Conservation (phyloP, 2,329 filamentous ascomycete genomes). For the Ceratocystis albifundus region DNA sequence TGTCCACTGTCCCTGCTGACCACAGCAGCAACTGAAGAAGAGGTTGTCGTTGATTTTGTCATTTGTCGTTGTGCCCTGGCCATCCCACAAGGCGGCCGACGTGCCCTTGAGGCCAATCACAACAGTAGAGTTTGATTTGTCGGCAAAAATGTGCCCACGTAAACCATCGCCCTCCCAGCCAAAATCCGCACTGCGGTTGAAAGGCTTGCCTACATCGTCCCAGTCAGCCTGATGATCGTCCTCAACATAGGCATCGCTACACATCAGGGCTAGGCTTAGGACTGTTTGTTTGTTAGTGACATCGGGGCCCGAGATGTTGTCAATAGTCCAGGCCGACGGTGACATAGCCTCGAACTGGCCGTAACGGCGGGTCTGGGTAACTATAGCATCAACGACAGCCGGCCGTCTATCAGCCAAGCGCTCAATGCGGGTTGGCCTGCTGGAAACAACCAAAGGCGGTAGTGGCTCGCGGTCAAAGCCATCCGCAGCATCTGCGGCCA, state of each 20-base stretch:
- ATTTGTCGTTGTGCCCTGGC: constrained; percentile 91
- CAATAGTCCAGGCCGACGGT: constrained; percentile 68
- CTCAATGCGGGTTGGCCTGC: constrained; percentile 58
- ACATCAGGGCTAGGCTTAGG: constrained; percentile 74
- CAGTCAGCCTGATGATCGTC: constrained; percentile 63
- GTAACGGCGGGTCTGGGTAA: constrained; percentile 57
- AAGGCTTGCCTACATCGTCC: constrained; percentile 66
- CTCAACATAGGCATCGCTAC: constrained; percentile 77
- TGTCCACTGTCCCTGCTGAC: constrained; percentile 76
- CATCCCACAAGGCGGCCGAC: constrained; percentile 81
- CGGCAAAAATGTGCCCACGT: constrained; percentile 82
- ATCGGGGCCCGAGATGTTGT: constrained; percentile 68
- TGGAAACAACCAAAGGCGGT: constrained; percentile 48
- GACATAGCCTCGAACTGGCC: constrained; percentile 58
- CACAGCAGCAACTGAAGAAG: constrained; percentile 96
- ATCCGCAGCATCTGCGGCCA: constrained; percentile 51
- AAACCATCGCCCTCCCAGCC: constrained; percentile 86
- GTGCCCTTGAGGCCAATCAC: constrained; percentile 92
- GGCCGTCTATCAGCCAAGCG: constrained; percentile 68
- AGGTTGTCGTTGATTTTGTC: constrained; percentile 98
- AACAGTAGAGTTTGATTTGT: constrained; percentile 73
- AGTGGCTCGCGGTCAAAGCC: constrained; percentile 42
- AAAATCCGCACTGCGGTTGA: constrained; percentile 80
- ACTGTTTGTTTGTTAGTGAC: constrained; percentile 76
- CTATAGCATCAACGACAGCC: constrained; percentile 63